Evolutionary conservation across 1,139 yeast species (phyloP).

Genomic region (Suhomyces ambrosiae): DNA sequence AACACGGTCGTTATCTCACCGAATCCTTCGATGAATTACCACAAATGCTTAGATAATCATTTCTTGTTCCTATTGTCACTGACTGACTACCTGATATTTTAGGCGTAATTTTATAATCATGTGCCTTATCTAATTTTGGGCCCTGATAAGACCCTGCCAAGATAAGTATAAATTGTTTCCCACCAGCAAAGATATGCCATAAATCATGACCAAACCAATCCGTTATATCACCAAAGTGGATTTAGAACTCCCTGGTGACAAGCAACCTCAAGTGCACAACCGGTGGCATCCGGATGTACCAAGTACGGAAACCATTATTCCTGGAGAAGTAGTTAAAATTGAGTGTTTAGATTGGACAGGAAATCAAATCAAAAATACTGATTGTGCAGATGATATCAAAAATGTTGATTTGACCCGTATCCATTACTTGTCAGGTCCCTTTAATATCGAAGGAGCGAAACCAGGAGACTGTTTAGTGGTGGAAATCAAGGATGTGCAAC

Average conservation of each 20-base stretch:
- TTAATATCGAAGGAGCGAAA: constrained; percentile 44
- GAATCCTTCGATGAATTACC: too few relatives aligned
- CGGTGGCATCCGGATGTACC: constrained; percentile 59
- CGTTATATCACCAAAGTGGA: constrained; percentile 33
- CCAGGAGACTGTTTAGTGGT: constrained; percentile 52
- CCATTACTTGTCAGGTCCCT: constrained; percentile 53
- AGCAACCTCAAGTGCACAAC: constrained; percentile 49
- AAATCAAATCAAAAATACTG: constrained; percentile 49
- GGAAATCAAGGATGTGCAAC: constrained; percentile 53
- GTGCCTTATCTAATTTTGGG: background rate
- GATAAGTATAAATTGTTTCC: too few relatives aligned
- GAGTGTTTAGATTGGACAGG: constrained; percentile 59
- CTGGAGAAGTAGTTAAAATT: constrained; percentile 45
- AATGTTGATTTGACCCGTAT: constrained; percentile 46
- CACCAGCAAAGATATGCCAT: too few relatives aligned
- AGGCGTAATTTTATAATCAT: background rate
- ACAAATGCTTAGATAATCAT: too few relatives aligned
- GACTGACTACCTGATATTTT: background rate
- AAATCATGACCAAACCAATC: constrained; percentile 3
- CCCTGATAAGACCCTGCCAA: background rate
- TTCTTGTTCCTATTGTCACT: too few relatives aligned
- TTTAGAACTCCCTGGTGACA: constrained; percentile 43
- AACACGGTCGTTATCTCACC: too few relatives aligned
- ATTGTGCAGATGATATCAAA: constrained; percentile 48
- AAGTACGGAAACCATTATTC: constrained; percentile 36